These are phyloP conservation scores for Glycine latifolia DNA, from an alignment of 306 rosid species.

Conservation along the genomic window DNA sequence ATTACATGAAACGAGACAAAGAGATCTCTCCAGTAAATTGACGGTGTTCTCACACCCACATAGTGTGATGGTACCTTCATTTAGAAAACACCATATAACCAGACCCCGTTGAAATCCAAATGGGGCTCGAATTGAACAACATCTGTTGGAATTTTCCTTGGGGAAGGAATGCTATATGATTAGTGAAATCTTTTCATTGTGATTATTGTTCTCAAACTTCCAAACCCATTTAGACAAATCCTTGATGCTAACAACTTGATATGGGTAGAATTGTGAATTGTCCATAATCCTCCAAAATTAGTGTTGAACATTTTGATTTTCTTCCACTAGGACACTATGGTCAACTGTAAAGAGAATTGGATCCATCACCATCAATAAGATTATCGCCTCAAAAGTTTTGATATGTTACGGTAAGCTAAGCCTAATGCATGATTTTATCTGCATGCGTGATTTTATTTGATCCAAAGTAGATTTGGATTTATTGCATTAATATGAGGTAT, in stretches of 20 bases:
- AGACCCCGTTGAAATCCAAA: neutral
- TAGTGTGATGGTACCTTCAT: neutral
- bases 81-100: neutral
- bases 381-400: slow-evolving; percentile 7
- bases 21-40: too few species aligned
- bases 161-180: neutral
- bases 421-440: neutral
- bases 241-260: slow-evolving; percentile 8
- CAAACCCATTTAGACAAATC: slow-evolving; percentile 14
- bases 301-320: slow-evolving; percentile 17
- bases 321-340: slow-evolving; percentile 4
- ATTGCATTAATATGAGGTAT: neutral
- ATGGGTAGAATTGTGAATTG: neutral
- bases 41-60: too few species aligned
- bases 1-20: too few species aligned
- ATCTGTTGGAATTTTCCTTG: neutral
- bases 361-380: slow-evolving; percentile 21
- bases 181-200: neutral
- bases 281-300: neutral
- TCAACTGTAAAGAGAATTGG: neutral
- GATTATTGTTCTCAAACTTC: neutral
- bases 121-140: neutral
- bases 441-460: too few species aligned
- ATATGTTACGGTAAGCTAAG: slow-evolving; percentile 8
- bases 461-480: neutral